Percentiles rank a stretch among this genome's conserved stretches.
These are phyloP conservation scores for Fusarium haematococcum DNA, from an alignment of 2,329 filamentous ascomycete genomes.

Conservation along the genomic window DNA sequence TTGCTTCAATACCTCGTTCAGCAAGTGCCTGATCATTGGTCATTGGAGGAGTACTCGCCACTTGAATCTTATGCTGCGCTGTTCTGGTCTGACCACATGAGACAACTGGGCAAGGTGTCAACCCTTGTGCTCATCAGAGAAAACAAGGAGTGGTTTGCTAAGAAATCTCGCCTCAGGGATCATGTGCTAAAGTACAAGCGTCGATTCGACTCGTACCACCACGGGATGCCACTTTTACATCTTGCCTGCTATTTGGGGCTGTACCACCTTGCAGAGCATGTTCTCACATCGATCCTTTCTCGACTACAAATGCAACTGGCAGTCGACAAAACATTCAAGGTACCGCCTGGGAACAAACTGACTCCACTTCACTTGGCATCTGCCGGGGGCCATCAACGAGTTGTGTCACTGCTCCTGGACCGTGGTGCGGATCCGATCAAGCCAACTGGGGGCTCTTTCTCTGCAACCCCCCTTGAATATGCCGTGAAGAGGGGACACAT, in stretches of 20 bases:
- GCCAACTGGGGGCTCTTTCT: fast-evolving
- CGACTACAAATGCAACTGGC: neutral
- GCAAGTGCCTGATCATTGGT: fast-evolving
- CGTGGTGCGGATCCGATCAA: neutral
- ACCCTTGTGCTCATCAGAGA: neutral
- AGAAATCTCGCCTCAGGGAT: neutral
- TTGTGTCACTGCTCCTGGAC: neutral
- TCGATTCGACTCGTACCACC: fast-evolving
- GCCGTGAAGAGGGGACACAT: neutral
- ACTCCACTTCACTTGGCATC: neutral
- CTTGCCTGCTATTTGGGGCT: neutral
- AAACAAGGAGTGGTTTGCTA: neutral
- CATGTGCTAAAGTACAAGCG: fast-evolving
- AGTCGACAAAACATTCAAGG: neutral
- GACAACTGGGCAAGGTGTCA: neutral
- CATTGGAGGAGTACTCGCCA: neutral
- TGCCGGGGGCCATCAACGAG: neutral
- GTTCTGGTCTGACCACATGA: neutral
- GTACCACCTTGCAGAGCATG: neutral
- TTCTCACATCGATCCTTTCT: neutral
- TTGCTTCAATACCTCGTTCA: neutral
- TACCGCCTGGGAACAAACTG: fast-evolving
- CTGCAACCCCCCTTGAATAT: neutral
- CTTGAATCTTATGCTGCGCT: neutral
- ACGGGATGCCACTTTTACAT: neutral